Conservation (phyloP, 768 basidiomycete genomes). For the Boletus reticulatus region DNA sequence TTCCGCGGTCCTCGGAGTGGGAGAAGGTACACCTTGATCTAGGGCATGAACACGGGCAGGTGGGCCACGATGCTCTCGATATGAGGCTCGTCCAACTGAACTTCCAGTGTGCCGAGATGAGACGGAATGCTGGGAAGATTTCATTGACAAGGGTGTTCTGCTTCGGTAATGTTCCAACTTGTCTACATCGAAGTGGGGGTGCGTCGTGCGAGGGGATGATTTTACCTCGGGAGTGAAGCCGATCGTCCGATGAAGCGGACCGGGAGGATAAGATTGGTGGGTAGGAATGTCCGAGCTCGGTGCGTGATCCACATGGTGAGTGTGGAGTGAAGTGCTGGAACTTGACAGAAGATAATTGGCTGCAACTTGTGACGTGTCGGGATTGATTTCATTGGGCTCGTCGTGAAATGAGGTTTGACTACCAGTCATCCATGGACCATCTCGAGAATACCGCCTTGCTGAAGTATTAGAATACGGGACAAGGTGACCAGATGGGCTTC, state of each 20-base stretch:
- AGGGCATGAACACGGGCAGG: conserved; percentile 10
- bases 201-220: not conserved
- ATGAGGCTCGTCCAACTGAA: conserved; percentile 22
- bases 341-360: not conserved
- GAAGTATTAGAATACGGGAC: conserved; percentile 9
- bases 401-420: conserved; percentile 17
- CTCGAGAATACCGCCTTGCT: conserved; percentile 12
- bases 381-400: conserved; percentile 11
- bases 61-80: conserved; percentile 19
- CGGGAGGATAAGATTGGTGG: not conserved
- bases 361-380: not conserved
- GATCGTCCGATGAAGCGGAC: not conserved
- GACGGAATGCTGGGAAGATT: conserved; percentile 13
- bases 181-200: not conserved
- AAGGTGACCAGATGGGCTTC: conserved; percentile 22
- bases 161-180: conserved; percentile 1
- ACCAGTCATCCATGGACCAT: conserved; percentile 2
- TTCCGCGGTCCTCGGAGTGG: not conserved
- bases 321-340: not conserved
- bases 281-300: not conserved
- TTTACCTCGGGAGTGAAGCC: not conserved
- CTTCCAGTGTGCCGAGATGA: conserved; percentile 16
- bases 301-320: not conserved
- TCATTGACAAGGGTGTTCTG: conserved; percentile 8
- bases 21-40: not conserved